Conservation (phyloP, 1,139 yeast species). For the Debaryomyces sp. region DNA sequence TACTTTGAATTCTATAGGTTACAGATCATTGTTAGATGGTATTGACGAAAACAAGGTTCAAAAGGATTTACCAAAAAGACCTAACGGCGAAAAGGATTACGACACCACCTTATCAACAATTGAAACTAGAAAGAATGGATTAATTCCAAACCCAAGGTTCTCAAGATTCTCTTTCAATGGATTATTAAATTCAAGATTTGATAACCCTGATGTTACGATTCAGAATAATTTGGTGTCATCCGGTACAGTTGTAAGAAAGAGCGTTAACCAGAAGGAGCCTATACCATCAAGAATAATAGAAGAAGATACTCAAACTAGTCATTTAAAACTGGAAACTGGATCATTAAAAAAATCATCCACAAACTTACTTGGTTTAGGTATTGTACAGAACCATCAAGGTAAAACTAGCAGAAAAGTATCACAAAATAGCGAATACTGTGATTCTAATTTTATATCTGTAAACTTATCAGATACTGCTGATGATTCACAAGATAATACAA, state of each 20-base stretch:
- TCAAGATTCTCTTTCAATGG: conserved; percentile 50
- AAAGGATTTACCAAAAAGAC: conserved; percentile 4
- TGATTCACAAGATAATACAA: conserved; percentile 19
- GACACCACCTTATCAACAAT: not conserved
- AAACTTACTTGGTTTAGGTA: conserved; percentile 37
- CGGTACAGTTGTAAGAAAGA: conserved; percentile 35
- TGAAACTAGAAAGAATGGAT: conserved; percentile 13
- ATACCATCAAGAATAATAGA: conserved; percentile 5
- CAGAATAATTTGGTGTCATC: conserved; percentile 28
- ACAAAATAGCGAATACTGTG: conserved; percentile 5
- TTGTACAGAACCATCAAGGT: conserved; percentile 17
- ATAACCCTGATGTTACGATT: conserved; percentile 34
- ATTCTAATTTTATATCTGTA: conserved; percentile 25
- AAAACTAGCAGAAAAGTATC: conserved; percentile 8
- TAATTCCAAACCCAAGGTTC: conserved; percentile 50
- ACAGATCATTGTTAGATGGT: conserved; percentile 28
- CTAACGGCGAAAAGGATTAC: conserved; percentile 2
- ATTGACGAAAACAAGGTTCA: conserved; percentile 22
- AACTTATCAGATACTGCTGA: conserved; percentile 24
- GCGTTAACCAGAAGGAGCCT: not conserved
- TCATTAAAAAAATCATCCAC: conserved; percentile 27
- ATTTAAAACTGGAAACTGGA: conserved; percentile 15
- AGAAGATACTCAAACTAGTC: conserved; percentile 5
- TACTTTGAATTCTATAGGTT: conserved; percentile 14
- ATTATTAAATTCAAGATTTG: conserved; percentile 26